These are phyloP conservation scores for Calycina marina DNA, from an alignment of 2,329 filamentous ascomycete species.

Conservation along the genomic window DNA sequence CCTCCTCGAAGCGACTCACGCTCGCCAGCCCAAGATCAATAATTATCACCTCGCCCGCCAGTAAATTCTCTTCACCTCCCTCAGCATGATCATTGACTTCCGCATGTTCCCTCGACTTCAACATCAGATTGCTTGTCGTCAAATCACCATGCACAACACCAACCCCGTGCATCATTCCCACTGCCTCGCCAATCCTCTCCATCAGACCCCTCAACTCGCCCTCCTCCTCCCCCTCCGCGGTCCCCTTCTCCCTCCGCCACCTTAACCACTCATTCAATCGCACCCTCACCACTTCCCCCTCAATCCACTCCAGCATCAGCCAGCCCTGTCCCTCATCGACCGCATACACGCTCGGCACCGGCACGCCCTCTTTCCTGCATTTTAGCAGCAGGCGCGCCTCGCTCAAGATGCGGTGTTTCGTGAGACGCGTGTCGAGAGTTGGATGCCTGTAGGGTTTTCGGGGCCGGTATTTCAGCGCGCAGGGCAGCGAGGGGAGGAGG, in stretches of 20 bases:
- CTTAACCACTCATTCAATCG: constrained; percentile 56
- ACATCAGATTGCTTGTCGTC: constrained; percentile 94
- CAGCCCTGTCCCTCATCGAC: constrained; percentile 49
- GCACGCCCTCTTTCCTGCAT: constrained; percentile 63
- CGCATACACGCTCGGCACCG: constrained; percentile 69
- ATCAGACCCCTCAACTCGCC: constrained; percentile 46
- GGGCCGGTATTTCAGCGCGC: constrained; percentile 82
- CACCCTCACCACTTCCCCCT: constrained; percentile 54
- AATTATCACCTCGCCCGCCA: constrained; percentile 66
- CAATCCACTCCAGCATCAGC: constrained; percentile 76
- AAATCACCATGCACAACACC: constrained; percentile 90
- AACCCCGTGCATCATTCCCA: constrained; percentile 66
- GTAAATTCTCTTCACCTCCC: constrained; percentile 14
- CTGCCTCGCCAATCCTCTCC: constrained; percentile 51
- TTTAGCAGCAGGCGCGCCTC: constrained; percentile 77
- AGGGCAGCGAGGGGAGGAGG: constrained; percentile 50
- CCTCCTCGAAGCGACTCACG: constrained; percentile 72
- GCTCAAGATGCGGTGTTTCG: constrained; percentile 71
- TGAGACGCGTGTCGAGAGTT: constrained; percentile 73
- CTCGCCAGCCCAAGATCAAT: constrained; percentile 91
- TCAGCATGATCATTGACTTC: constrained; percentile 10
- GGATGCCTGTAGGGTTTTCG: constrained; percentile 87
- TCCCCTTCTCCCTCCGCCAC: constrained; percentile 18
- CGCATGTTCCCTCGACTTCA: constrained; percentile 29
- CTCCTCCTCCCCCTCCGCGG: constrained; percentile 28